Evolutionary conservation across 2,329 filamentous ascomycete species (phyloP), one percentile per base, ranked within the genome.

Genomic region (Aspergillus versicolor): DNA sequence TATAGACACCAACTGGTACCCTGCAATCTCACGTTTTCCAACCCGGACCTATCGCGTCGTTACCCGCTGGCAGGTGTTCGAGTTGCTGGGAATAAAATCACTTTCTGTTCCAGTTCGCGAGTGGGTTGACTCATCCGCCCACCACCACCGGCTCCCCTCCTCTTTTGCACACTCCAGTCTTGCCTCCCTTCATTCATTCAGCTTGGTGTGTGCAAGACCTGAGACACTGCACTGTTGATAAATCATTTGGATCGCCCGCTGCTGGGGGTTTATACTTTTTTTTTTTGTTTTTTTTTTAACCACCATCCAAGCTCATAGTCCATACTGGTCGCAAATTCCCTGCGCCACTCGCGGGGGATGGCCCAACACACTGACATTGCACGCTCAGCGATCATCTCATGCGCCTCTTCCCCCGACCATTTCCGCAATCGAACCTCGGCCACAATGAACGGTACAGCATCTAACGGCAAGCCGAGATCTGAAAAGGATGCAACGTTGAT

Each of bases 381-480:
- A 49, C 77, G 78, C 70, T 77, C 76, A 65, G 79, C 78, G 66
- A 78, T 81, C 67, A 80, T 81, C 75, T 78, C 74, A 59, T 69
- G 69, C 61, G 68, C 69, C 48, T 59, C 61, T 15, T 52, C 62
- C 13, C 63, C 65, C 43, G 61, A 64, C 21, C 57, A 58, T 32
- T 61, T 62, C 45, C 63, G 66, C 37, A 65, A 67, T 52, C 54
- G 50, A 60, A 52, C 58, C 56, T 38, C 57, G 57, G 60, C 54
- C 24, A 65, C 62, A 46, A n/a, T 63, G 57, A 63, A 58, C 61
- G 65, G 59, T 45, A 55, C 56, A 58, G 60, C 50, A 22, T 66
- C 62, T 32, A 65, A 58, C 54, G 65, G 61, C 59, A 66, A 62
- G 53, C 60, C 60, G 59, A 63, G 58, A 47, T 52, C 61, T 62